Conservation (phyloP, 176 grass and related monocot genomes). For the Carex kokanica region DNA sequence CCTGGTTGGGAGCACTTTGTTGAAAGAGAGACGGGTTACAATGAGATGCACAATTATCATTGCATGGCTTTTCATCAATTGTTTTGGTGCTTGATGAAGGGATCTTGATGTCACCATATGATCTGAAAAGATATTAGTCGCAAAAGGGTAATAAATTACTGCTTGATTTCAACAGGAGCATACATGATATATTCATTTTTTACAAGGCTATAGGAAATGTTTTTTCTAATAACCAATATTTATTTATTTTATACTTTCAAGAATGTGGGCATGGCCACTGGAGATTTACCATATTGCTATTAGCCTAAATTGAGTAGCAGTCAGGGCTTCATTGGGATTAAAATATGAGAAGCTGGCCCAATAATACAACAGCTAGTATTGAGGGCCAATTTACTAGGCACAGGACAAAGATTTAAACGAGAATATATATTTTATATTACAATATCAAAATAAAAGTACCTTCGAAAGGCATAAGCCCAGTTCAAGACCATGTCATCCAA, state of each 20-base stretch:
- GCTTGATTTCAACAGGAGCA: not conserved
- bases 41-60: slow-evolving; percentile 18
- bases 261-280: not conserved
- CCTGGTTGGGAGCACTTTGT: not conserved
- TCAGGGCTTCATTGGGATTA: not conserved
- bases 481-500: slow-evolving; percentile 79
- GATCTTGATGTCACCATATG: slow-evolving; percentile 48
- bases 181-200: not conserved
- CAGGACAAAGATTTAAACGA: slow-evolving; percentile 1
- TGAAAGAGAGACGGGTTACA: not conserved
- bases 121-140: slow-evolving; percentile 47
- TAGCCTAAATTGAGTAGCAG: not conserved
- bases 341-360: not conserved
- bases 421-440: slow-evolving; percentile 7
- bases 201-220: not conserved
- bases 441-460: slow-evolving; percentile 45
- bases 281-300: not conserved
- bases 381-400: not conserved
- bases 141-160: slow-evolving; percentile 17
- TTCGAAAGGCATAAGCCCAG: slow-evolving; percentile 83
- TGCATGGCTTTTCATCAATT: slow-evolving; percentile 28
- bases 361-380: not conserved
- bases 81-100: slow-evolving; percentile 34
- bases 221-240: not conserved
- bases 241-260: not conserved